phyloP scores from a whole-genome alignment of 225 moss, liverwort and hornwort species.

The Physcomitrellopsis africana region DNA sequence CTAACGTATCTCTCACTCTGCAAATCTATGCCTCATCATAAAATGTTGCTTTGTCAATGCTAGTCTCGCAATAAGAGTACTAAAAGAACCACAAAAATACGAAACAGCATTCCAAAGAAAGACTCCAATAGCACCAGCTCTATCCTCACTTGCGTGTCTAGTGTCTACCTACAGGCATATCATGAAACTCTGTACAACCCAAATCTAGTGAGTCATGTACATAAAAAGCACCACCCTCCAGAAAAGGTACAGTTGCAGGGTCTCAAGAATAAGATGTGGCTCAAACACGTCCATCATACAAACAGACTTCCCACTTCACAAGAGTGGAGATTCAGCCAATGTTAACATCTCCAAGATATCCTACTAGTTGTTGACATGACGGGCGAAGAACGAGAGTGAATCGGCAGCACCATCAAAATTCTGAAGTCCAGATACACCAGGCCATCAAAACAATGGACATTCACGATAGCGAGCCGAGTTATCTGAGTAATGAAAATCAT shows the following conservation, averaged over 20 bases:
- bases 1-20: slow-evolving; percentile 10
- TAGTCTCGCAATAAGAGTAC: slow-evolving; percentile 17
- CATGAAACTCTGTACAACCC: background rate
- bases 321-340: slow-evolving; percentile 30
- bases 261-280: slow-evolving; percentile 31
- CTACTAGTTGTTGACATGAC: slow-evolving; percentile 27
- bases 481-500: background rate
- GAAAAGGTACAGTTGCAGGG: slow-evolving; percentile 20
- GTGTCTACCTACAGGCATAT: slow-evolving; percentile 1
- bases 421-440: slow-evolving; percentile 64
- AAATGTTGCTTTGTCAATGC: background rate
- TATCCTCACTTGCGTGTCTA: background rate
- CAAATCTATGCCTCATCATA: slow-evolving; percentile 20
- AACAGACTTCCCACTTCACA: slow-evolving; percentile 29
- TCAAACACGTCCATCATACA: slow-evolving; percentile 37
- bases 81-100: background rate
- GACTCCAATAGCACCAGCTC: background rate
- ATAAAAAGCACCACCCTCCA: slow-evolving; percentile 21
- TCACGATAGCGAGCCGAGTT: slow-evolving; percentile 9
- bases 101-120: background rate
- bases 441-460: slow-evolving; percentile 53
- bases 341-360: slow-evolving; percentile 31
- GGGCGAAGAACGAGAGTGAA: slow-evolving; percentile 33
- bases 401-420: slow-evolving; percentile 65
- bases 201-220: slow-evolving; percentile 25